Base-by-base conservation (phyloP, 2,329 filamentous ascomycete species). In the Colletotrichum paranaense region DNA sequence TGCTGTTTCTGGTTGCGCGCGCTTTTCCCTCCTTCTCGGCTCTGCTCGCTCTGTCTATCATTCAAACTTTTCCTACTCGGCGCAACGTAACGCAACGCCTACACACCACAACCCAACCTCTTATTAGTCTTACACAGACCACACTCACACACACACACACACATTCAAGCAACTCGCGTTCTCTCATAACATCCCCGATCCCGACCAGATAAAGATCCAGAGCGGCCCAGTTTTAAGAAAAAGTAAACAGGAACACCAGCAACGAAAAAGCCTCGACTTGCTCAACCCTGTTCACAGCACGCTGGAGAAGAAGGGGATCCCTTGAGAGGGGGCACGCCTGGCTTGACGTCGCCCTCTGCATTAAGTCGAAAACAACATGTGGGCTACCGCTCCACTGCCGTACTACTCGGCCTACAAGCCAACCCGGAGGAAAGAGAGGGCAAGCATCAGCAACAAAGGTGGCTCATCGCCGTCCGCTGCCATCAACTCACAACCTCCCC, bases 361-460 rank as follows among this genome's bases (percentile, higher is more conserved):
- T 76, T 74, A 60, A 67, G 67, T 60, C 49, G 52, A 65, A 67
- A 71, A 71, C 67, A 73, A 72, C 60, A 76, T 76, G 75, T 73
- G 68, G 67, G 69, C 75, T 64, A 68, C 72, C 56, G 74, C 75
- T 62, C 75, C 76, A 67, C 56, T 74, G 55, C 75, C 76, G 28
- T 76, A 76, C 60, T 77, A 76, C 67, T 76, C 74, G 68, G 68
- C 74, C 65, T 75, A 77, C 74, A 68, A 69, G 55, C 70, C 75
- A 63, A 28, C 32, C 24, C 42, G 67, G 26, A 64, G 63, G 56
- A 70, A 68, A 35, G 63, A 58, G 24, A 65, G 49, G 42, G 62
- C 57, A 22, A 68, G 46, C 62, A 60, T 30, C 53, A 64, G 68
- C 57, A 70, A 73, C 70, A 76, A 76, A 69, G 74, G 75, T 63